Conservation (phyloP, 345 rosid species). For the Eutrema japonicum region DNA sequence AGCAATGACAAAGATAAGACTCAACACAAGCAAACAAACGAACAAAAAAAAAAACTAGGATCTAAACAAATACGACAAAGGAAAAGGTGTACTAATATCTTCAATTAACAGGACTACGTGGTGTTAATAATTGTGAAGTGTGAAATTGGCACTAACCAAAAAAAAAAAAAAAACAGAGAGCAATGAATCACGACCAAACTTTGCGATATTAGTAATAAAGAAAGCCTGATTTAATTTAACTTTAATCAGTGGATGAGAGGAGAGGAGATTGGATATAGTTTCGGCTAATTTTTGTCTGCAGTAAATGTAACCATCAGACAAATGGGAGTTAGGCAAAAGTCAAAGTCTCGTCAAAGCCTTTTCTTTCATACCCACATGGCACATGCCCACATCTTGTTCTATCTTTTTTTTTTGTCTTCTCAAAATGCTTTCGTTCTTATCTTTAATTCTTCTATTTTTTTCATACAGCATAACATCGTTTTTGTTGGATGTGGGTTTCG, state of each 20-base stretch:
- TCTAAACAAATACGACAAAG: slow-evolving; percentile 27
- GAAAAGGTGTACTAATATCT: slow-evolving; percentile 28
- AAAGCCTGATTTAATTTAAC: neutral
- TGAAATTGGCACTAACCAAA: neutral
- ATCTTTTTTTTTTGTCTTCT: neutral
- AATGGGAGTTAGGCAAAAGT: slow-evolving; percentile 42
- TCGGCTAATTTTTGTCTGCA: slow-evolving; percentile 14
- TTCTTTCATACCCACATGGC: slow-evolving; percentile 16
- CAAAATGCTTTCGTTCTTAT: slow-evolving; percentile 37
- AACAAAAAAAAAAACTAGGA: neutral
- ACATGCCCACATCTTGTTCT: too few species aligned
- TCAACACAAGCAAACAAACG: neutral
- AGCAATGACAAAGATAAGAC: slow-evolving; percentile 13
- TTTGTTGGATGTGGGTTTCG: too few species aligned
- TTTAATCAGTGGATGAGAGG: slow-evolving; percentile 13
- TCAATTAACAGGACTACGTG: slow-evolving; percentile 22
- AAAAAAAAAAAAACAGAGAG: slow-evolving; percentile 3
- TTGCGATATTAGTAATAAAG: neutral
- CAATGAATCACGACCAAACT: slow-evolving; percentile 33
- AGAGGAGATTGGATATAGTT: slow-evolving; percentile 39
- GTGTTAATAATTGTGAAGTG: slow-evolving; percentile 38
- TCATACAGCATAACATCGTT: neutral
- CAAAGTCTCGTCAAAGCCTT: slow-evolving; percentile 35
- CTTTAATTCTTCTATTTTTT: neutral
- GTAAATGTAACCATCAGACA: slow-evolving; percentile 33